phyloP scores from a whole-genome alignment of 139 green algal genomes.

The Tetratostichococcus sp. region DNA sequence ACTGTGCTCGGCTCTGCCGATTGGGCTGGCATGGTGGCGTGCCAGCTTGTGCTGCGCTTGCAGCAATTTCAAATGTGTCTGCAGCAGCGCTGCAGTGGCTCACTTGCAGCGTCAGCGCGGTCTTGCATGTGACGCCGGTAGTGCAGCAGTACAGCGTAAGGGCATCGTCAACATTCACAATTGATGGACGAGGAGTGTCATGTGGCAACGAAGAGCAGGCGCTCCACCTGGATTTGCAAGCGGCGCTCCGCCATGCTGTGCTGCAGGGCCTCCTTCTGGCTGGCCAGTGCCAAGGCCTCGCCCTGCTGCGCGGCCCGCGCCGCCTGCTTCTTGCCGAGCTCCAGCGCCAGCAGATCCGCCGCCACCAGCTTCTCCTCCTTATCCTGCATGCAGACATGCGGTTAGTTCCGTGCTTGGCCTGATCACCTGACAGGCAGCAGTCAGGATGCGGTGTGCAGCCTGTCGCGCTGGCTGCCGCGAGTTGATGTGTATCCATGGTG shows the following conservation, averaged over 20 bases:
- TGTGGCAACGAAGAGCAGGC: not conserved
- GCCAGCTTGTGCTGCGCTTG: no score
- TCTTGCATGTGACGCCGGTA: no score
- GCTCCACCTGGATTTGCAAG: constrained; percentile 62
- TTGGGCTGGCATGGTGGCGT: not conserved
- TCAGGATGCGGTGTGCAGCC: no score
- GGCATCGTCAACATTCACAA: no score
- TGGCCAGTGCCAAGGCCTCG: constrained; percentile 73
- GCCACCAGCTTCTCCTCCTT: constrained; percentile 81
- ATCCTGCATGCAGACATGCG: constrained; percentile 27
- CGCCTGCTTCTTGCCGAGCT: constrained; percentile 64
- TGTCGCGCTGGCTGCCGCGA: no score
- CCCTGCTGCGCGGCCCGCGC: constrained; percentile 54
- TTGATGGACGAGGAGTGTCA: not conserved
- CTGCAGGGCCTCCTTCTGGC: constrained; percentile 68
- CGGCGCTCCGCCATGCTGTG: constrained; percentile 73
- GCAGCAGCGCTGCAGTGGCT: no score
- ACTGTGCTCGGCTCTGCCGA: not conserved
- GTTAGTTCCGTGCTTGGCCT: no score
- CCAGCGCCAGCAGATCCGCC: constrained; percentile 74
- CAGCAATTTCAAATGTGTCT: no score
- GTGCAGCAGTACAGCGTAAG: no score
- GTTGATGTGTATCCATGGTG: no score
- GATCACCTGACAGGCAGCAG: no score
- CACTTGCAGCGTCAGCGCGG: not conserved